phyloP scores from a whole-genome alignment of 1,139 yeast genomes.

The Hyphopichia wangnamkhiaoensis region DNA sequence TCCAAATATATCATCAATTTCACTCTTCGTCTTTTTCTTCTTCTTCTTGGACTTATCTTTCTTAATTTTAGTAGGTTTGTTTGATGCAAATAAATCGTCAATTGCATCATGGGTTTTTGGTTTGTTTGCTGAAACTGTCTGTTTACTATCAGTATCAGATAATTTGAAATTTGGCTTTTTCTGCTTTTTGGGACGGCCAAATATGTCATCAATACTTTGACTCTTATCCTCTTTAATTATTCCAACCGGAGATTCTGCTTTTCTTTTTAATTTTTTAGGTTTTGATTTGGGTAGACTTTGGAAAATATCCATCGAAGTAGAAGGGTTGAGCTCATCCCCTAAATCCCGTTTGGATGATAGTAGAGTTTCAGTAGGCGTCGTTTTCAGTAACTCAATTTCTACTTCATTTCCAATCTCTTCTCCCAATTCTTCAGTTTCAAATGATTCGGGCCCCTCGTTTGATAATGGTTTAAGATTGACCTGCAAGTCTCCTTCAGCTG shows the following conservation, averaged over 20 bases:
- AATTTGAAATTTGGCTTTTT: not conserved
- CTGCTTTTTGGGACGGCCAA: not conserved
- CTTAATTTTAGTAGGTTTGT: not conserved
- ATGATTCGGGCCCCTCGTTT: no score
- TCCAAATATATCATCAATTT: constrained; percentile 64
- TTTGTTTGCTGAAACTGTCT: not conserved
- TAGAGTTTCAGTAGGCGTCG: not conserved
- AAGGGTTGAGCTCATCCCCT: not conserved
- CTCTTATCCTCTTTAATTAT: no score
- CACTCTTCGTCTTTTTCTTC: constrained; percentile 33
- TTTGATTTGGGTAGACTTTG: constrained; percentile 1
- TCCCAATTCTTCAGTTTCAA: constrained; percentile 25
- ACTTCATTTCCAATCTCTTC: constrained; percentile 18
- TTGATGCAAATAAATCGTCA: constrained; percentile 4
- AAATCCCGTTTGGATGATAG: not conserved
- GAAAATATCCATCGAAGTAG: constrained; percentile 1
- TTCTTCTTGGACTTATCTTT: constrained; percentile 7
- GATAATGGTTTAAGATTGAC: constrained; percentile 2
- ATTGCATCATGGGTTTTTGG: not conserved
- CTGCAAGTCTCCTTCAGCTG: not conserved
- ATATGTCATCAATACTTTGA: no score
- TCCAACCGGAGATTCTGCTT: no score
- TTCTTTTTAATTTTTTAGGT: constrained; percentile 6
- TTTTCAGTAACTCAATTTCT: constrained; percentile 6
- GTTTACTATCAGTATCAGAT: not conserved